Percentiles rank a stretch among this genome's conserved stretches.
phyloP scores from a whole-genome alignment of 208 protist genomes.

The Crithidia acanthocephali region DNA sequence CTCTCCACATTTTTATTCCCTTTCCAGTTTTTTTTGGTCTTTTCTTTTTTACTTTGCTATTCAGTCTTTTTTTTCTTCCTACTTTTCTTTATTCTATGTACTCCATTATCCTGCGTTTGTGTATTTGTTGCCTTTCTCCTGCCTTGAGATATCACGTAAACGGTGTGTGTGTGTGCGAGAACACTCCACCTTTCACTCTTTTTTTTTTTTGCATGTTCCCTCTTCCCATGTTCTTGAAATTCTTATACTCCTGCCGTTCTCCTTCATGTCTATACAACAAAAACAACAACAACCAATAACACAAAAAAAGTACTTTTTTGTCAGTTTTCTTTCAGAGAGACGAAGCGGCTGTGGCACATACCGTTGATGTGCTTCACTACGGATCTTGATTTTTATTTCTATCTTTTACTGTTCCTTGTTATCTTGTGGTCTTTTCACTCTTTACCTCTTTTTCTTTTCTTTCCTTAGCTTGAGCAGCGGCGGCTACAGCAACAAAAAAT shows the following conservation, averaged over 20 bases:
- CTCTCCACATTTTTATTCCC: neutral
- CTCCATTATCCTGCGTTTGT: neutral
- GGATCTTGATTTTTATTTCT: constrained; percentile 16
- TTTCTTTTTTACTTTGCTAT: constrained; percentile 14
- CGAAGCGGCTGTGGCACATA: constrained; percentile 1
- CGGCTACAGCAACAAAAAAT: constrained; percentile 5
- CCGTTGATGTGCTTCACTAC: neutral
- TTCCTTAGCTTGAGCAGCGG: constrained; percentile 21
- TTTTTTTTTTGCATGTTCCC: constrained; percentile 18
- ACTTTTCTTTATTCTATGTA: constrained; percentile 6
- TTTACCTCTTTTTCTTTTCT: constrained; percentile 2
- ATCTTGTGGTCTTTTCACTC: neutral
- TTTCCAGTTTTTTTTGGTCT: constrained; percentile 4
- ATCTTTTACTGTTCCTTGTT: constrained; percentile 2
- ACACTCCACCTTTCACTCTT: neutral
- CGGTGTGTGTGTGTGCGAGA: neutral
- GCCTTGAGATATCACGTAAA: constrained; percentile 9
- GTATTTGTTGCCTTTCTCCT: neutral
- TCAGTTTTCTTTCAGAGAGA: neutral
- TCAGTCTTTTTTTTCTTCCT: neutral
- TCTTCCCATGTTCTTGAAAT: neutral
- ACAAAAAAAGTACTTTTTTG: neutral
- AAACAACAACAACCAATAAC: neutral
- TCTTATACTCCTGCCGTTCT: neutral
- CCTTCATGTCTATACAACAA: neutral